Evolutionary conservation across 495 filamentous ascomycete species (phyloP).

Genomic region (Podospora comata): DNA sequence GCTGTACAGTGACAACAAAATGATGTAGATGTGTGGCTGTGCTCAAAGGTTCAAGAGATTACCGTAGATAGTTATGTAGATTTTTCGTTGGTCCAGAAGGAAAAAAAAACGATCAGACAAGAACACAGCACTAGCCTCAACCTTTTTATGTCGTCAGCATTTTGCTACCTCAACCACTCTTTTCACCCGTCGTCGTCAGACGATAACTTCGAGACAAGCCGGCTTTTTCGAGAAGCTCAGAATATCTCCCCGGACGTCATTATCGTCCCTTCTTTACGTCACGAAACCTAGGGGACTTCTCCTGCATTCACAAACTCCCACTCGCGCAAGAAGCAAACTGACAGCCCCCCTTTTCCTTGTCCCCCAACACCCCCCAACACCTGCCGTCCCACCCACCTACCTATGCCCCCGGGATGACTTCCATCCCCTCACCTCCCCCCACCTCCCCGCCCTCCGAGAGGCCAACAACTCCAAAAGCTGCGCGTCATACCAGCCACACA

Average conservation of each 20-base stretch:
- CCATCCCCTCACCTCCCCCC: neutral
- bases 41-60: too few relatives aligned
- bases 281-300: neutral
- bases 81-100: neutral
- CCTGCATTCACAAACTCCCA: neutral
- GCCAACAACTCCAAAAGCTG: neutral
- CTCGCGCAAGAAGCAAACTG: neutral
- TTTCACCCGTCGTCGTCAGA: neutral
- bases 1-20: neutral
- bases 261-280: neutral
- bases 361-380: neutral
- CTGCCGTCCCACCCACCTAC: neutral
- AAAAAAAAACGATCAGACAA: neutral
- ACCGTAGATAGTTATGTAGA: too few relatives aligned
- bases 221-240: neutral
- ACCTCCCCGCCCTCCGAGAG: neutral
- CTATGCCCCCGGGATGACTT: neutral
- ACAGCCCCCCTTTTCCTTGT: neutral
- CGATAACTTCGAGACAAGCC: neutral
- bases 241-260: constrained; percentile 2
- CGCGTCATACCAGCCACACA: constrained; percentile 7
- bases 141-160: neutral
- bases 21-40: constrained; percentile 2
- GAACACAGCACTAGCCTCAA: neutral
- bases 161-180: neutral